These are phyloP conservation scores for Diophrys appendiculata DNA, from an alignment of 73 alveolate genomes.

Conservation along the genomic window DNA sequence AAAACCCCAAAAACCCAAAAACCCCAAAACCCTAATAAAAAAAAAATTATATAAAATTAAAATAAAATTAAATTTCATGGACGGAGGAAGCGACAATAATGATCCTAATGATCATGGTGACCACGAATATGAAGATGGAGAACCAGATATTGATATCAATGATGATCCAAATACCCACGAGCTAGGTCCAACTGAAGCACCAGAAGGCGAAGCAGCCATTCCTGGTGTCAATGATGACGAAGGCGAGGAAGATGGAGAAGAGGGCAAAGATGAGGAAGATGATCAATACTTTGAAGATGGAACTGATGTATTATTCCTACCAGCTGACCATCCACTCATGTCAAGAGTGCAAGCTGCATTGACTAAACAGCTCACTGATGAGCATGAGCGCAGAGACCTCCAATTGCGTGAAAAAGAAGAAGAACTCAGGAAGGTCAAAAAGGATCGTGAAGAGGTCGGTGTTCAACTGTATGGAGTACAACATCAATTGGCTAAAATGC, in stretches of 20 bases:
- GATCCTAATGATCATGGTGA: slow-evolving; percentile 23
- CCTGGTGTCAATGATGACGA: slow-evolving; percentile 17
- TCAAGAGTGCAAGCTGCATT: slow-evolving; percentile 72
- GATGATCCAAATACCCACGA: slow-evolving; percentile 28
- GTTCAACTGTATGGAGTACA: slow-evolving; percentile 86
- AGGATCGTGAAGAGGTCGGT: slow-evolving; percentile 84
- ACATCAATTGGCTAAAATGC: slow-evolving; percentile 84
- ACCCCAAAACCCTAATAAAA: slow-evolving; percentile 31
- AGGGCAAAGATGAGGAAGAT: slow-evolving; percentile 32
- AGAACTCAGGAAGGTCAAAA: slow-evolving; percentile 70
- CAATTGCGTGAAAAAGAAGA: slow-evolving; percentile 79
- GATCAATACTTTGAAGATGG: slow-evolving; percentile 67
- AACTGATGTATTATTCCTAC: slow-evolving; percentile 74
- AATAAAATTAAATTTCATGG: slow-evolving; percentile 5
- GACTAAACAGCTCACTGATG: slow-evolving; percentile 77
- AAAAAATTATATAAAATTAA: slow-evolving; percentile 19
- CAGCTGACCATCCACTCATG: slow-evolving; percentile 90
- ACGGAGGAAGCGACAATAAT: slow-evolving; percentile 15
- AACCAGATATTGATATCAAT: slow-evolving; percentile 12
- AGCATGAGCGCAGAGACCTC: slow-evolving; percentile 80
- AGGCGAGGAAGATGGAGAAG: slow-evolving; percentile 22
- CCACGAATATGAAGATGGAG: slow-evolving; percentile 30
- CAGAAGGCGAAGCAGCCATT: slow-evolving; percentile 21
- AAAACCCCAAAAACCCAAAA: slow-evolving; percentile 37
- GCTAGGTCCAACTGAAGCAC: slow-evolving; percentile 24